Evolutionary conservation across 2,329 filamentous ascomycete species (phyloP).

Genomic region (Colletotrichum sublineola): DNA sequence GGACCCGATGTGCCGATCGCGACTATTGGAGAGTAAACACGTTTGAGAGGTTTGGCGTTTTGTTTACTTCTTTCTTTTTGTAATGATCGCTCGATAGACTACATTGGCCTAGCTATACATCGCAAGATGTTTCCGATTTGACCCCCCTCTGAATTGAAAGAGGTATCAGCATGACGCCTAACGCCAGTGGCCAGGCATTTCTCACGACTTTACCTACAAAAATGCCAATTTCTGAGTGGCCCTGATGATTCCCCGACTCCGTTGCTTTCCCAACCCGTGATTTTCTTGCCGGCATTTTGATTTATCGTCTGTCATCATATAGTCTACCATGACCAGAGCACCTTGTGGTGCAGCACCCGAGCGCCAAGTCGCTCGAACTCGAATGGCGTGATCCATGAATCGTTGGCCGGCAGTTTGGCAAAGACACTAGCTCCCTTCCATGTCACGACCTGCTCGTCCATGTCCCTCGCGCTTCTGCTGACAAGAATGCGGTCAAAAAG

Average conservation of each 20-base stretch:
- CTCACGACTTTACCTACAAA: slow-evolving; percentile 26
- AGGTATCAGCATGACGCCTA: slow-evolving; percentile 28
- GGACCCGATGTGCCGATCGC: slow-evolving; percentile 1
- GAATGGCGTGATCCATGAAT: slow-evolving; percentile 90
- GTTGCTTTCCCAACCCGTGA: slow-evolving; percentile 29
- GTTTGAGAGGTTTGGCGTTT: slow-evolving; percentile 4
- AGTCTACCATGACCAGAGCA: slow-evolving; percentile 70
- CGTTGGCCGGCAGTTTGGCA: slow-evolving; percentile 90
- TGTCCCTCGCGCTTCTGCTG: slow-evolving; percentile 83
- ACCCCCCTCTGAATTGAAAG: slow-evolving; percentile 9
- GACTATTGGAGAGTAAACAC: background rate
- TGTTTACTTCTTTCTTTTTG: background rate
- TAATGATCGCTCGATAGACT: slow-evolving; percentile 2
- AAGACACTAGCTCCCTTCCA: slow-evolving; percentile 99
- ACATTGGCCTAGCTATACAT: slow-evolving; percentile 15
- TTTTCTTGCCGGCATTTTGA: slow-evolving; percentile 3
- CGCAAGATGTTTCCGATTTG: background rate
- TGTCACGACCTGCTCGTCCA: slow-evolving; percentile 96
- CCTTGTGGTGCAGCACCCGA: slow-evolving; percentile 87
- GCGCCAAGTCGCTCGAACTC: slow-evolving; percentile 91
- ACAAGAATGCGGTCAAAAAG: slow-evolving; percentile 72
- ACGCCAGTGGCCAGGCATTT: slow-evolving; percentile 29
- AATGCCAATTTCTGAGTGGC: slow-evolving; percentile 20
- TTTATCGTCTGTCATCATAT: slow-evolving; percentile 5
- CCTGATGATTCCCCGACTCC: slow-evolving; percentile 35